These are phyloP conservation scores for Neoboletus magnificus DNA, from an alignment of 768 basidiomycete species.

Conservation along the genomic window DNA sequence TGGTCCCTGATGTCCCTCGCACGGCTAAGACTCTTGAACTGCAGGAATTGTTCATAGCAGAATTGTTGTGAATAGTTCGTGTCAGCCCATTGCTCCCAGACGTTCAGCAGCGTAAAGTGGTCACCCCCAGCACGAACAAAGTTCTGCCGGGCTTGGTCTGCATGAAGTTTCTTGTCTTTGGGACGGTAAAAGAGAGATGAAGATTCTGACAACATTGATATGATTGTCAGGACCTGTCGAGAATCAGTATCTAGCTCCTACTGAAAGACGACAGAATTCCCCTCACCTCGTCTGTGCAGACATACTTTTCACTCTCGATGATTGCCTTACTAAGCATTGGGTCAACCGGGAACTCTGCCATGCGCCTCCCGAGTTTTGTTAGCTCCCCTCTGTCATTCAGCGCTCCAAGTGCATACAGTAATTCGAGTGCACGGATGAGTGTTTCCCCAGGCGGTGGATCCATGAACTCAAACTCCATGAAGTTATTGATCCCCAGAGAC, in stretches of 20 bases:
- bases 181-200: slow-evolving; percentile 94
- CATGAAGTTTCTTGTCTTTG: slow-evolving; percentile 97
- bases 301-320: slow-evolving; percentile 91
- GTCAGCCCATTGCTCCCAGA: slow-evolving; percentile 99
- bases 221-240: slow-evolving; percentile 85
- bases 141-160: slow-evolving; percentile 96
- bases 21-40: slow-evolving; percentile 90
- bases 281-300: slow-evolving; percentile 91
- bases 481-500: slow-evolving; percentile 96
- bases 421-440: slow-evolving; percentile 88
- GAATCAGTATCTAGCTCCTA: neutral
- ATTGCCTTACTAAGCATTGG: slow-evolving; percentile 97
- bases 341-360: slow-evolving; percentile 99
- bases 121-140: slow-evolving; percentile 95
- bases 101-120: slow-evolving; percentile 95
- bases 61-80: slow-evolving; percentile 96
- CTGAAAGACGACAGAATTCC: neutral
- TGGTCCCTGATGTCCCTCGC: slow-evolving; percentile 97
- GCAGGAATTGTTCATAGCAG: slow-evolving; percentile 93
- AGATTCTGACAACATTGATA: slow-evolving; percentile 95
- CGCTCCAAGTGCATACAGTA: slow-evolving; percentile 93
- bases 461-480: slow-evolving; percentile 97
- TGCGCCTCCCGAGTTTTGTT: slow-evolving; percentile 93
- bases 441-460: slow-evolving; percentile 98
- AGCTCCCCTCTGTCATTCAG: slow-evolving; percentile 95